Conservation (phyloP, 2,329 filamentous ascomycete genomes). For the Amauroascus niger region DNA sequence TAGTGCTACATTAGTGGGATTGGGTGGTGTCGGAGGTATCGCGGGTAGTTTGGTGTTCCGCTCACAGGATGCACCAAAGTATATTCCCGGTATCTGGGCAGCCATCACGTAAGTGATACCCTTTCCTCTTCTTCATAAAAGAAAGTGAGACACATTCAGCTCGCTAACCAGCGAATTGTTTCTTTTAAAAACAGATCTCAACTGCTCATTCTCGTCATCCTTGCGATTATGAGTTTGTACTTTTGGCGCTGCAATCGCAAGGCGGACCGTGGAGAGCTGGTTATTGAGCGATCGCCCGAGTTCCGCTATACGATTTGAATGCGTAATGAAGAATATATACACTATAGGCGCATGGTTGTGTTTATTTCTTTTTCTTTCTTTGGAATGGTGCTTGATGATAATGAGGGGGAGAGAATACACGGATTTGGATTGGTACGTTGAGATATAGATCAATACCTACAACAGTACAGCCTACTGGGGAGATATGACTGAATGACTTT, state of each 20-base stretch:
- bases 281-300: constrained; percentile 28
- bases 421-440: background rate
- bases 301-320: constrained; percentile 31
- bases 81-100: constrained; percentile 30
- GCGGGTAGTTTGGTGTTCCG: constrained; percentile 64
- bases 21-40: constrained; percentile 71
- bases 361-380: no score
- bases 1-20: constrained; percentile 64
- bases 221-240: constrained; percentile 24
- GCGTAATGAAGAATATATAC: background rate
- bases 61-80: constrained; percentile 28
- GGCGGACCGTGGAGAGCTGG: constrained; percentile 27
- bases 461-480: background rate
- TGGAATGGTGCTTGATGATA: no score
- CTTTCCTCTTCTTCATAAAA: background rate
- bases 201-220: constrained; percentile 27
- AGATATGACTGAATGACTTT: background rate
- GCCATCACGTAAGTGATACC: constrained; percentile 21
- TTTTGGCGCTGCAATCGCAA: constrained; percentile 29
- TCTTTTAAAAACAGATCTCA: constrained; percentile 24
- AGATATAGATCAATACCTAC: background rate
- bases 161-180: constrained; percentile 36
- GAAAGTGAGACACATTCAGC: background rate
- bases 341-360: no score
- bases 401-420: background rate